A percentile compares a stretch with the other conserved stretches of the same genome.
These are phyloP conservation scores for Bretschneidera sinensis DNA, from an alignment of 345 rosid species.

Conservation along the genomic window DNA sequence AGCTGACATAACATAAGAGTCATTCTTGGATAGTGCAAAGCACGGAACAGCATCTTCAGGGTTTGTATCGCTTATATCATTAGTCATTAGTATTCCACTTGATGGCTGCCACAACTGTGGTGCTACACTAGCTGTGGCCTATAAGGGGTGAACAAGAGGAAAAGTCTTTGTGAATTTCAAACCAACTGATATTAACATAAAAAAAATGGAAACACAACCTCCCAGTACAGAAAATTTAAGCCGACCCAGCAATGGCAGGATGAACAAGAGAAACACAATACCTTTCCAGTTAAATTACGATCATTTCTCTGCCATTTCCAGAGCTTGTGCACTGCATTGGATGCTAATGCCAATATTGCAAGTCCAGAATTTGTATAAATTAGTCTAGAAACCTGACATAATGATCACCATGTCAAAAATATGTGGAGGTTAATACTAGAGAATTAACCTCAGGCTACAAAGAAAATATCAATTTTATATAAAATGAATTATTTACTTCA, in stretches of 20 bases:
- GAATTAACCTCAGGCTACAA: slow-evolving; percentile 2
- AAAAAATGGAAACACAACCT: not conserved
- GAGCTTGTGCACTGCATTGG: slow-evolving; percentile 82
- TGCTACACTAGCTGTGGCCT: slow-evolving; percentile 59
- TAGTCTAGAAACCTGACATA: slow-evolving; percentile 61
- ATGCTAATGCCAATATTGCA: slow-evolving; percentile 72
- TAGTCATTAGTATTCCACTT: slow-evolving; percentile 66
- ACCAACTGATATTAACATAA: slow-evolving; percentile 5
- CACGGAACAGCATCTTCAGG: slow-evolving; percentile 81
- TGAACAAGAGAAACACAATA: slow-evolving; percentile 18
- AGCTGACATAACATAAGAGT: slow-evolving; percentile 68
- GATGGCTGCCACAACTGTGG: slow-evolving; percentile 80
- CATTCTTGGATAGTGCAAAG: slow-evolving; percentile 74
- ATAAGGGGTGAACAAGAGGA: slow-evolving; percentile 10
- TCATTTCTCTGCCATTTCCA: slow-evolving; percentile 87
- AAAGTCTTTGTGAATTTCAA: slow-evolving; percentile 9
- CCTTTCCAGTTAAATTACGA: slow-evolving; percentile 44
- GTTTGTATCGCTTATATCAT: slow-evolving; percentile 51
- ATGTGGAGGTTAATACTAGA: too few relatives aligned
- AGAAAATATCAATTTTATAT: not conserved
- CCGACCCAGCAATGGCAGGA: not conserved
- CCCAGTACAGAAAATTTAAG: slow-evolving; percentile 1
- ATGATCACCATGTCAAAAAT: slow-evolving; percentile 14
- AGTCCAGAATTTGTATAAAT: slow-evolving; percentile 75
- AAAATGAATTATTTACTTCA: too few relatives aligned